Base-by-base conservation (phyloP, 140 eudicot species). In the Cichorium intybus region DNA sequence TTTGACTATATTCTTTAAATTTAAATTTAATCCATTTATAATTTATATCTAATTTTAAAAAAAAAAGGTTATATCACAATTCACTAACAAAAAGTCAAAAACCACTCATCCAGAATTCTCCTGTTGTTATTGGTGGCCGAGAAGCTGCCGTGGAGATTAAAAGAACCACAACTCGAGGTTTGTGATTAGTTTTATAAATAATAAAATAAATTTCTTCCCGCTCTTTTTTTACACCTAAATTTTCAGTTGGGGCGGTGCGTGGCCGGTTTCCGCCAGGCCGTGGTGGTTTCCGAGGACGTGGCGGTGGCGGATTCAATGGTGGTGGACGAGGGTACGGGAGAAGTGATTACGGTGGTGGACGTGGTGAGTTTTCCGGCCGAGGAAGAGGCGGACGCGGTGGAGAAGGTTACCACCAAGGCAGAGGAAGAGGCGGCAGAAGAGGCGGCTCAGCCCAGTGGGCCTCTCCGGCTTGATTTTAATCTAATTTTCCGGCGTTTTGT, bases 161-260 rank as follows among this genome's bases (percentile, higher is more conserved):
- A 81, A 86, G 89, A 66, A 84, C 97, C 24, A 79, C 87, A 5
- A 79, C 87, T 46, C 85, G 97, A 83, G 97, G 97, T 79, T 18
- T 60, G 79, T 31, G 12, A 51, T 17, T 39, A 31, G 24, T 18
- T 55, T 31, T 31, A 9, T 57, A 14, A 14, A 57, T 0, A 8
- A 8, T 4, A 17, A 48, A 48, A 8, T 17, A 20, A 7, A 26
- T 9, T 27, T 0, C 5, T 17, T 29, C 10, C 17, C 10, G 1
- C 5, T 37, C 35, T 26, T 11, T 35, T 37, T 37, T 34, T 34
- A 34, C 1, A 7, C 11, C 15, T 24, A 5, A 5, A 14, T 23
- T 41, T 62, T 63, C 88, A 87, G 96, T 84, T 58, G 96, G 89
- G 7, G 75, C 74, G 46, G 79, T 75, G 46, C 80, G 89, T 47